Evolutionary conservation across 176 grass and related monocot genomes (phyloP), one percentile per base, ranked within the genome.

Genomic region (Elaeis guineensis): DNA sequence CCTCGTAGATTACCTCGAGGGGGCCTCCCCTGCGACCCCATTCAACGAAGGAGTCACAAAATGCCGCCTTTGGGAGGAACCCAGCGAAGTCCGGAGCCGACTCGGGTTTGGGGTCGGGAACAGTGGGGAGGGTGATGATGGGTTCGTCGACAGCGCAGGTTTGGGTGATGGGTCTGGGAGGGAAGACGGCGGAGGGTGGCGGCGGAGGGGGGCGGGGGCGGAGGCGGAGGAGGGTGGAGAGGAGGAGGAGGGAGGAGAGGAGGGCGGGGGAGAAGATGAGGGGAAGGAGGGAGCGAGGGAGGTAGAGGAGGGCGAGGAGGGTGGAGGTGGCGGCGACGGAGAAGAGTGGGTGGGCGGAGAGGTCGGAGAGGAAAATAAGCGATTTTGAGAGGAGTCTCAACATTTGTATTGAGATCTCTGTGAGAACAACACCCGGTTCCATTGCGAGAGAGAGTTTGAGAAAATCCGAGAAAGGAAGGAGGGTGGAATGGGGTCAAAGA

Each of bases 1-100:
- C 87, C 69, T 90, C 87, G 79, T 82, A 83, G 76, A 90, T 90
- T n/a, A 86, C 82, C 76, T 90, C 87, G 52, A 90, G 70, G 3
- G 76, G 68, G 5, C 76, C 72, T 49, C 87, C 74, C 5, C 82
- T 76, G 19, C 56, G 56, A 44, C 59, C 63, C 78, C 79, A 85
- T 30, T 76, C 84, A 49, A 73, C 58, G 78, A 85, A 85, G 51
- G 74, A 70, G 12, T 72, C 66, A 57, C 55, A 73, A 69, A 75
- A 50, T 60, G 52, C 69, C 50, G 21, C 51, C 51, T 44, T 55
- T 62, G 17, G 55, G 4, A 15, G 68, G 79, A 28, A 57, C 5
- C 14, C 50, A 16, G 11, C 3, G 32, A 29, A 16, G 16, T 24
- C 69, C 14, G 23, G 35, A 4, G 20, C 16, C 54, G 17, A 63